Evolutionary conservation across 225 moss, liverwort and hornwort genomes (phyloP), one percentile per base, ranked within the genome.

Genomic region (Polytrichum formosum): DNA sequence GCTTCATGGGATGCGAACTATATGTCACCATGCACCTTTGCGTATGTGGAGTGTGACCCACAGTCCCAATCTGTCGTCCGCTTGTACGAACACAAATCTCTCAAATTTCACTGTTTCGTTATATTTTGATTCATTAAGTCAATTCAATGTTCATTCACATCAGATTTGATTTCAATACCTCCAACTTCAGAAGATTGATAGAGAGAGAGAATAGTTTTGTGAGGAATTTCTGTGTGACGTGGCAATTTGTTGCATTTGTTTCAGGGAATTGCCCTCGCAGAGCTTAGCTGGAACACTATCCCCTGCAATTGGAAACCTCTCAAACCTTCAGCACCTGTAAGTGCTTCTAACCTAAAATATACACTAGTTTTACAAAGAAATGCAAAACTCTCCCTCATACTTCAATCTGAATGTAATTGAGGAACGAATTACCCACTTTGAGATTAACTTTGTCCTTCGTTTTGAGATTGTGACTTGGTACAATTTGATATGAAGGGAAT

Each of bases 241-340:
- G 46, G 46, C 46, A 46, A 13, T 35, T 9, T 35, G 35, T 56
- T 20, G 21, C 58, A 58, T 58, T 28, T 76, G 61, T 69, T 72
- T 56, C 83, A 89, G 89, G 79, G 89, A 86, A 31, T 74, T 89
- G 53, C 84, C 86, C 54, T 75, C 79, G 8, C 79, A 77, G 27
- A 64, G 70, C 58, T 75, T 89, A 59, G 67, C 68, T 65, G 89
- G 89, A 74, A 82, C 64, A 27, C 75, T 89, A 21, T 89, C 89
- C 17, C 79, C 79, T 55, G 35, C 67, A 9, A 75, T 89, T 68
- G 89, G 86, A 56, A 86, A 78, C 69, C 75, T 89, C 30, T 66
- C 89, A 70, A 83, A 84, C 75, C 86, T 89, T 70, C 86, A 84
- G 69, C 85, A 83, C 58, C 63, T 89, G 89, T 89, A 84, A 19